Percentiles rank a stretch among this genome's conserved stretches.
Conservation (phyloP, 768 basidiomycete species). For the Roridomyces roridus region DNA sequence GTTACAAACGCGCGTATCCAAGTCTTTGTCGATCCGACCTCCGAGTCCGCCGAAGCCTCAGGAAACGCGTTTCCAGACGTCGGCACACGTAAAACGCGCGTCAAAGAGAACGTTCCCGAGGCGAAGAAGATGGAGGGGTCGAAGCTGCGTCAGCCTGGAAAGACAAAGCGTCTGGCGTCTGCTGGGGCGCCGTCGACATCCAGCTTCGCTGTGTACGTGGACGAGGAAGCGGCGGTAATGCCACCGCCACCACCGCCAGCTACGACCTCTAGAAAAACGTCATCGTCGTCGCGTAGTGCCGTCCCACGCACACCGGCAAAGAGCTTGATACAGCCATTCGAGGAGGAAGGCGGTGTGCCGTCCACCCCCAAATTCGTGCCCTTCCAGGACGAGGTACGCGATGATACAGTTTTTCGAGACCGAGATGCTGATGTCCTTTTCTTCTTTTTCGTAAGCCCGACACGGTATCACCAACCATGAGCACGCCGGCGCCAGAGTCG, state of each 20-base stretch:
- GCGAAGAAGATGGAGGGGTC: slow-evolving; percentile 72
- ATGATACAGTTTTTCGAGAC: not conserved
- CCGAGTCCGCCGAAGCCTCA: slow-evolving; percentile 47
- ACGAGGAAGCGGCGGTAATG: slow-evolving; percentile 58
- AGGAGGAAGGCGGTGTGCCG: slow-evolving; percentile 44
- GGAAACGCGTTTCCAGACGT: slow-evolving; percentile 70
- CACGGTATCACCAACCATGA: slow-evolving; percentile 36
- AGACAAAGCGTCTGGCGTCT: slow-evolving; percentile 57
- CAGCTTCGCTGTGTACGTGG: slow-evolving; percentile 65
- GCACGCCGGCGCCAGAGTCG: slow-evolving; percentile 51
- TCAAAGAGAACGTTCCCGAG: slow-evolving; percentile 81
- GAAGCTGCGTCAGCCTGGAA: slow-evolving; percentile 67
- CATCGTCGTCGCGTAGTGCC: slow-evolving; percentile 4
- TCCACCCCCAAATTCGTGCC: slow-evolving; percentile 69
- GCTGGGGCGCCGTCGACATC: slow-evolving; percentile 35
- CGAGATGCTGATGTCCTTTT: slow-evolving; percentile 6
- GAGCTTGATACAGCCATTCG: slow-evolving; percentile 43
- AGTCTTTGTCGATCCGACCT: slow-evolving; percentile 74
- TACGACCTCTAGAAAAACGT: slow-evolving; percentile 29
- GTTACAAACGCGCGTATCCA: slow-evolving; percentile 65
- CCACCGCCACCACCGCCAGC: slow-evolving; percentile 48
- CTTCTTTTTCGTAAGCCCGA: slow-evolving; percentile 25
- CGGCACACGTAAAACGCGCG: slow-evolving; percentile 76
- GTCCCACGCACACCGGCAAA: slow-evolving; percentile 33
- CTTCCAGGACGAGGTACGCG: slow-evolving; percentile 73